phyloP scores from a whole-genome alignment of 768 basidiomycete genomes.

The Panellus pusillus region DNA sequence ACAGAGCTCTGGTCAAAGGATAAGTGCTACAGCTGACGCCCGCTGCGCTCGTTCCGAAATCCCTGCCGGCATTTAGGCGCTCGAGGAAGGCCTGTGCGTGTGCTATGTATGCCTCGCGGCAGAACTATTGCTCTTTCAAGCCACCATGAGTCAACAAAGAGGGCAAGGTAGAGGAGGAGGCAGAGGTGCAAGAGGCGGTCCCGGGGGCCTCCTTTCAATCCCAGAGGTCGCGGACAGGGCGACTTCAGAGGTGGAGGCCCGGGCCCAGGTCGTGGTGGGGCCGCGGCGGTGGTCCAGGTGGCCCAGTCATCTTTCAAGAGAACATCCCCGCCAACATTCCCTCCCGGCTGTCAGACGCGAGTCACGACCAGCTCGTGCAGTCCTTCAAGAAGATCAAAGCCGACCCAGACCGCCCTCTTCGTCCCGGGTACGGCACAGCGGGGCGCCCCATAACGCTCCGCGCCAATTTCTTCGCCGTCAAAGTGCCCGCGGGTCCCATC shows the following conservation, averaged over 20 bases:
- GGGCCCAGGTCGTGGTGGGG: conserved; percentile 22
- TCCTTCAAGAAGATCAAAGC: conserved; percentile 36
- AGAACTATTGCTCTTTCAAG: neutral
- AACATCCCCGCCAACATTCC: conserved; percentile 35
- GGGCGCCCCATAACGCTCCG: conserved; percentile 52
- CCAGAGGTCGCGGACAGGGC: conserved; percentile 4
- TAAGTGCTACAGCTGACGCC: too few relatives aligned
- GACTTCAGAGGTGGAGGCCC: conserved; percentile 13
- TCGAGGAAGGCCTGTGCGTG: neutral
- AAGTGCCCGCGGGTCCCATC: conserved; percentile 43
- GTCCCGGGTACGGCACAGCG: conserved; percentile 56
- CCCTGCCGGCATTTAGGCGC: neutral
- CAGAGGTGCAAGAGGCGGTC: conserved; percentile 6
- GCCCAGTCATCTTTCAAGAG: conserved; percentile 40
- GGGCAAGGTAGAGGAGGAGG: conserved; percentile 2
- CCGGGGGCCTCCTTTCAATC: neutral
- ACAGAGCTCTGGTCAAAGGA: too few relatives aligned
- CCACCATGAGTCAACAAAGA: conserved; percentile 17
- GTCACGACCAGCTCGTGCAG: conserved; percentile 38
- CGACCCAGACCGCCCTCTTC: conserved; percentile 42
- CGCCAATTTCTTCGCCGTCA: conserved; percentile 64
- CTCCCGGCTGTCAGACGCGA: conserved; percentile 33
- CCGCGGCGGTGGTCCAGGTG: conserved; percentile 21
- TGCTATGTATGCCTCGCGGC: neutral
- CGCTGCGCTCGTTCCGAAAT: too few relatives aligned